Percentiles rank a stretch among this genome's conserved stretches.
These are phyloP conservation scores for Aureobasidium sp. DNA, from an alignment of 2,329 filamentous ascomycete species.

Conservation along the genomic window DNA sequence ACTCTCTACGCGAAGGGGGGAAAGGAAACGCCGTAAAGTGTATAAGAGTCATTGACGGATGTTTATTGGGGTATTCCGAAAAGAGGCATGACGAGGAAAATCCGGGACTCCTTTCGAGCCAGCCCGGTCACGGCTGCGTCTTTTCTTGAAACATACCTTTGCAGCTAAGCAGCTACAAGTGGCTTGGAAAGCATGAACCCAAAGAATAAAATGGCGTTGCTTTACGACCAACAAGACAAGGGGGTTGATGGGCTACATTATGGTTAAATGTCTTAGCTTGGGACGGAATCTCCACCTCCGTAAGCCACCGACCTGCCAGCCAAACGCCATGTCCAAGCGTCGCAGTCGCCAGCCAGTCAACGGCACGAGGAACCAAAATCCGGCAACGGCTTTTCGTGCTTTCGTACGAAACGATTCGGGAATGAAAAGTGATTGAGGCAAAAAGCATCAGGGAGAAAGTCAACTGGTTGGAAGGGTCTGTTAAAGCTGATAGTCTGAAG, in stretches of 20 bases:
- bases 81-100: not conserved
- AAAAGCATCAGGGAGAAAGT: not conserved
- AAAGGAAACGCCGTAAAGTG: constrained; percentile 12
- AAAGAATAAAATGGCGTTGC: constrained; percentile 8
- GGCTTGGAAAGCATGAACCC: constrained; percentile 6
- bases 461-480: not conserved
- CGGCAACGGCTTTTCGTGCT: constrained; percentile 11
- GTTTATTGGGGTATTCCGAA: constrained; percentile 1
- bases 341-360: constrained; percentile 6
- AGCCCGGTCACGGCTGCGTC: constrained; percentile 10
- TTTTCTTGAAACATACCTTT: constrained; percentile 9
- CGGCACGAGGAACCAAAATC: not conserved
- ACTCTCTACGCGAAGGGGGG: constrained; percentile 1
- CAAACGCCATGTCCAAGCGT: constrained; percentile 16
- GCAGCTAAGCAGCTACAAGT: constrained; percentile 10
- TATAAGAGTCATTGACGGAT: constrained; percentile 14
- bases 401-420: constrained; percentile 12
- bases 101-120: not conserved
- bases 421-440: not conserved
- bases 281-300: constrained; percentile 14
- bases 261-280: constrained; percentile 13
- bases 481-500: not conserved
- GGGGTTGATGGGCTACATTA: constrained; percentile 6
- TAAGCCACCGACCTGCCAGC: constrained; percentile 11
- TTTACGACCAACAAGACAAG: constrained; percentile 10